These are phyloP conservation scores for Neotropicomus parvogracilis DNA, from an alignment of 1,284 basidiomycete species.

Conservation along the genomic window DNA sequence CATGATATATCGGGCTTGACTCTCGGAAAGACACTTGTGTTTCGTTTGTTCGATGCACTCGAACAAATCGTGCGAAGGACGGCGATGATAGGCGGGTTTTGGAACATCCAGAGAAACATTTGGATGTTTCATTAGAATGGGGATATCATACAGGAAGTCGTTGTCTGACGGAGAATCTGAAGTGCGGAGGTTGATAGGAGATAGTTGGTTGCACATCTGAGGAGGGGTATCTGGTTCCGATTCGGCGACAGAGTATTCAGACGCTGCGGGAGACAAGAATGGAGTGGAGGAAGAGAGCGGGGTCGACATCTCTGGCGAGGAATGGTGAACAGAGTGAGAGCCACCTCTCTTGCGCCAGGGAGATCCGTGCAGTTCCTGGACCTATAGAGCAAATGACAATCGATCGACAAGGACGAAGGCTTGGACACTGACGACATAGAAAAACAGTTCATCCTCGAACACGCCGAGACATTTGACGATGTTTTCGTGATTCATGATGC, in stretches of 20 bases:
- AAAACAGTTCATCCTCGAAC: constrained; percentile 80
- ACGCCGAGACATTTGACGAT: constrained; percentile 82
- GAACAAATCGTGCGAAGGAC: constrained; percentile 86
- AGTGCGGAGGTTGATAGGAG: constrained; percentile 22
- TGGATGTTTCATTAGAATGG: constrained; percentile 12
- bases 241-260: constrained; percentile 43
- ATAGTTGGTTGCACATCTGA: constrained; percentile 27
- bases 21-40: constrained; percentile 76
- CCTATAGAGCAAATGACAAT: constrained; percentile 40
- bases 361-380: constrained; percentile 88
- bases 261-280: constrained; percentile 53
- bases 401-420: constrained; percentile 3
- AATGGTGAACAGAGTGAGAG: constrained; percentile 14
- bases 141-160: constrained; percentile 6
- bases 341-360: constrained; percentile 62
- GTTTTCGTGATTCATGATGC: constrained; percentile 71
- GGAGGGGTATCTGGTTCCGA: constrained; percentile 45
- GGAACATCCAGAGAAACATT: constrained; percentile 18
- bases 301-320: constrained; percentile 29
- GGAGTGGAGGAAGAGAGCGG: constrained; percentile 46
- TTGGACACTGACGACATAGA: constrained; percentile 69
- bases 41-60: constrained; percentile 88
- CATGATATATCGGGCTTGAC: constrained; percentile 79
- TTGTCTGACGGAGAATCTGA: constrained; percentile 16
- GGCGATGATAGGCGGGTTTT: constrained; percentile 58